A percentile compares a stretch with the other conserved stretches of the same genome.
These are phyloP conservation scores for Thymus mandschuricus DNA, from an alignment of 257 asterid genomes.

Conservation along the genomic window DNA sequence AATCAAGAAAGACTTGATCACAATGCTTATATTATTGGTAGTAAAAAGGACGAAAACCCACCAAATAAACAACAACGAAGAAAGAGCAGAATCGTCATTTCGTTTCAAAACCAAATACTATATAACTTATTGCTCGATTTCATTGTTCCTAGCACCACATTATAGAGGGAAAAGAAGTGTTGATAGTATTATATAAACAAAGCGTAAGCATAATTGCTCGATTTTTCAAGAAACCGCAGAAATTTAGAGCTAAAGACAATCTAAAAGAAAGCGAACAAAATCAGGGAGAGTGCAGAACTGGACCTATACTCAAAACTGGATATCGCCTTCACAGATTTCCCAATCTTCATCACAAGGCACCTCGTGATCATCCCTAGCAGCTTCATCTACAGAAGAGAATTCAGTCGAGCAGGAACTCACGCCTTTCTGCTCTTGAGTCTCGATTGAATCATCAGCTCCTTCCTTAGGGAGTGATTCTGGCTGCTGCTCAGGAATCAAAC, in stretches of 20 bases:
- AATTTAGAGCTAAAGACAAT: no score
- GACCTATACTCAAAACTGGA: constrained; percentile 28
- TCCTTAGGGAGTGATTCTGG: constrained; percentile 25
- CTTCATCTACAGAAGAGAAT: constrained; percentile 28
- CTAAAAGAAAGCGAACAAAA: neutral
- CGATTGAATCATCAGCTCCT: constrained; percentile 17
- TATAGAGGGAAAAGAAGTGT: neutral
- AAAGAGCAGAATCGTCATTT: no score
- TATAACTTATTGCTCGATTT: no score
- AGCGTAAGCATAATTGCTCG: neutral
- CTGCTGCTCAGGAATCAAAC: constrained; percentile 38
- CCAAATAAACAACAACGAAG: neutral
- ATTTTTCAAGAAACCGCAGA: neutral
- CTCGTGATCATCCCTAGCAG: constrained; percentile 33
- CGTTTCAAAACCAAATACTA: no score
- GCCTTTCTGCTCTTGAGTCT: constrained; percentile 27
- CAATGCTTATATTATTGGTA: no score
- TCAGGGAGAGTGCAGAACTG: neutral
- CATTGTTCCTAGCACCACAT: no score
- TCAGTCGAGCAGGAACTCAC: constrained; percentile 1
- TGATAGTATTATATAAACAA: neutral
- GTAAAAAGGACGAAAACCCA: neutral
- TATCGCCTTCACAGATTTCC: constrained; percentile 62
- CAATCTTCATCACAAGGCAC: constrained; percentile 61
- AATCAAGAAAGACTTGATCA: no score